Conservation (phyloP, 2,329 filamentous ascomycete genomes). For the Ophiostoma novo-ulmi region DNA sequence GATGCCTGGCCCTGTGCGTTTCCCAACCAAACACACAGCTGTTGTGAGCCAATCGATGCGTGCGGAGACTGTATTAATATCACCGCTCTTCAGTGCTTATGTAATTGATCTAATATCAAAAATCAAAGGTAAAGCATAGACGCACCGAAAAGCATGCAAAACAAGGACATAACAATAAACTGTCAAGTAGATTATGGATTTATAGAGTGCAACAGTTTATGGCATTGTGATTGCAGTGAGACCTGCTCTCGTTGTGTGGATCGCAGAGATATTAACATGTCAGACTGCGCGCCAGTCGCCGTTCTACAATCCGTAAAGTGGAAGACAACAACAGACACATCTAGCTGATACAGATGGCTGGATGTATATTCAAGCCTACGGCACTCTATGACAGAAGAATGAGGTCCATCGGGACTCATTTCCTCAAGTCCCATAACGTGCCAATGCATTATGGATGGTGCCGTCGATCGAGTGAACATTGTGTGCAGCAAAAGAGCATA, state of each 20-base stretch:
- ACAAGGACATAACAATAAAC: not conserved
- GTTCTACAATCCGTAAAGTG: not conserved
- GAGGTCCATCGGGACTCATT: too few relatives aligned
- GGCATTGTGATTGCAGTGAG: not conserved
- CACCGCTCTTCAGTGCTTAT: not conserved
- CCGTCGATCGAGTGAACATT: too few relatives aligned
- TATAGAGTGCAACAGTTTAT: not conserved
- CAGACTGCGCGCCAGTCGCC: not conserved
- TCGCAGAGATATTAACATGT: not conserved
- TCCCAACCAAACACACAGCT: slow-evolving; percentile 14
- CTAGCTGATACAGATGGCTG: not conserved
- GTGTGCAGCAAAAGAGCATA: too few relatives aligned
- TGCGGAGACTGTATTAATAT: not conserved
- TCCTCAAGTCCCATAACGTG: too few relatives aligned
- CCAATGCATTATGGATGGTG: too few relatives aligned
- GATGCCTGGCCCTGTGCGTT: not conserved
- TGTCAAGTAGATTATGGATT: not conserved
- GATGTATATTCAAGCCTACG: too few relatives aligned
- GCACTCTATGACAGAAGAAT: too few relatives aligned
- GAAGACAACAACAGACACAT: not conserved
- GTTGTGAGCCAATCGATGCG: not conserved
- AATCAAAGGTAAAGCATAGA: too few relatives aligned
- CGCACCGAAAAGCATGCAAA: not conserved
- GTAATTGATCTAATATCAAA: not conserved
- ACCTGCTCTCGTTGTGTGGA: not conserved